Conservation (phyloP, 345 rosid species). For the Syzygium oleosum region DNA sequence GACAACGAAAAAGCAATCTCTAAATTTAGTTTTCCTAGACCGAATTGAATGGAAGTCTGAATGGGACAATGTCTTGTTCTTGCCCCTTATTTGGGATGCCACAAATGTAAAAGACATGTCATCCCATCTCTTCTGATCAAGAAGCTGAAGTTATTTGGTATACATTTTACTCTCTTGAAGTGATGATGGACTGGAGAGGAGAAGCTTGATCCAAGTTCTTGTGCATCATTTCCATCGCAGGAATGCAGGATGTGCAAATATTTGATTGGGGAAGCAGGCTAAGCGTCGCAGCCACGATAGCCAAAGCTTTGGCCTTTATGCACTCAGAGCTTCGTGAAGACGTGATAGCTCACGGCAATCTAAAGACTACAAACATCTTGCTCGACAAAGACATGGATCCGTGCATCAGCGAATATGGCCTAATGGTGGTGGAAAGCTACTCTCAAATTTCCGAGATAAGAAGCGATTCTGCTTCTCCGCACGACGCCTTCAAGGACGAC, state of each 20-base stretch:
- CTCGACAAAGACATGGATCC: conserved; percentile 42
- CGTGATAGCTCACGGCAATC: conserved; percentile 51
- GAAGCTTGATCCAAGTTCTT: not conserved
- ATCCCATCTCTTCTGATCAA: not conserved
- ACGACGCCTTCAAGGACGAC: conserved; percentile 25
- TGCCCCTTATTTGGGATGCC: not conserved
- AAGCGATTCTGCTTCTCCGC: not conserved
- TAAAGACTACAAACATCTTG: conserved; percentile 51
- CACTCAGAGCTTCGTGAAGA: conserved; percentile 30
- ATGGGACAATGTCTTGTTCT: not conserved
- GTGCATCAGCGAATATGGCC: conserved; percentile 49
- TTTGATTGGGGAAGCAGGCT: conserved; percentile 52
- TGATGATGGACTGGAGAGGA: not conserved
- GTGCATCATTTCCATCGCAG: conserved; percentile 15
- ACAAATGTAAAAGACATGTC: not conserved
- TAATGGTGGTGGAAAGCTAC: conserved; percentile 21
- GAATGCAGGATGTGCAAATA: conserved; percentile 19
- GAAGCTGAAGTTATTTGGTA: not conserved
- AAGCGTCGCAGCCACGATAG: conserved; percentile 22
- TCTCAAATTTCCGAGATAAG: conserved; percentile 1
- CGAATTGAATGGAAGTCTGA: not conserved
- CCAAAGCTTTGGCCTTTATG: conserved; percentile 35
- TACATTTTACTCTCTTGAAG: not conserved
- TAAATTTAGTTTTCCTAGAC: not conserved
- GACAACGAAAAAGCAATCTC: not conserved